A percentile compares a stretch with the other conserved stretches of the same genome.
phyloP scores from a whole-genome alignment of 257 asterid genomes.

The Solanum chiquidenum region DNA sequence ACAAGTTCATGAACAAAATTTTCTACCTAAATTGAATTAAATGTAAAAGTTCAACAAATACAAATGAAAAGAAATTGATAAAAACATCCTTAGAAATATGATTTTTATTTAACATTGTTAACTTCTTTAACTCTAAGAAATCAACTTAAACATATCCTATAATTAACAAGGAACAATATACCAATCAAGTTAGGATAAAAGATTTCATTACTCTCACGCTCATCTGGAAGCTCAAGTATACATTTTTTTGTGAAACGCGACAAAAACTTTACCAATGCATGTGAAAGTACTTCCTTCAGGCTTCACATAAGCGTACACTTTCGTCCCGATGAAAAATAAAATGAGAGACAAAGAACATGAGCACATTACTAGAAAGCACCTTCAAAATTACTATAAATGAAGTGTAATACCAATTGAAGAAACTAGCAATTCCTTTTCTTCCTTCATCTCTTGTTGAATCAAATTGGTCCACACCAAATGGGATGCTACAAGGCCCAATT shows the following conservation, averaged over 20 bases:
- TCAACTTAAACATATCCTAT: too few relatives aligned
- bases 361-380: neutral
- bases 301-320: constrained; percentile 38
- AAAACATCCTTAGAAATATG: too few relatives aligned
- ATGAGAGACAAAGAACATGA: constrained; percentile 42
- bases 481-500: constrained; percentile 89
- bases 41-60: too few relatives aligned
- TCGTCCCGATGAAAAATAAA: constrained; percentile 44
- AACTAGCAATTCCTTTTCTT: constrained; percentile 60
- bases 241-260: constrained; percentile 27
- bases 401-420: constrained; percentile 78
- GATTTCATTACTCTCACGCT: neutral
- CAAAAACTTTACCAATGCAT: constrained; percentile 33
- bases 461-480: constrained; percentile 87
- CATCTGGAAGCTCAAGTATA: neutral
- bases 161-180: too few relatives aligned
- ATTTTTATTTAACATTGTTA: too few relatives aligned
- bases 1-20: too few relatives aligned
- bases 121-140: too few relatives aligned
- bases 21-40: too few relatives aligned
- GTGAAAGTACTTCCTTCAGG: constrained; percentile 72
- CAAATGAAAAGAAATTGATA: too few relatives aligned
- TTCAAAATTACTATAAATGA: too few relatives aligned
- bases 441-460: constrained; percentile 54
- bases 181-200: constrained; percentile 13